phyloP scores from a whole-genome alignment of 305 asterid genomes.

The Fraxinus dipetala region DNA sequence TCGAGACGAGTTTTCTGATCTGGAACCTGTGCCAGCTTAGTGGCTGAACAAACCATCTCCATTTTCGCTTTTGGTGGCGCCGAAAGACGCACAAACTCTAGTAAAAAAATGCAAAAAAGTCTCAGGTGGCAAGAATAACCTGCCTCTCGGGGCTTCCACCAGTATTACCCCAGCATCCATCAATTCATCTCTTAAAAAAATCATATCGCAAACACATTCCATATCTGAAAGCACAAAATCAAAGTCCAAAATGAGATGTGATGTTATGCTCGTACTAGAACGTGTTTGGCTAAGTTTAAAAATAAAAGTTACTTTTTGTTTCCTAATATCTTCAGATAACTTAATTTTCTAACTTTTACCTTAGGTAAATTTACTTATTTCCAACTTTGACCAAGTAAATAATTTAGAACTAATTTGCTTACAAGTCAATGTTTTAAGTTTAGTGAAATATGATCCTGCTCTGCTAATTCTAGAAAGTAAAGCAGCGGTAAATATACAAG shows the following conservation, averaged over 20 bases:
- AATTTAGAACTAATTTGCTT: background rate
- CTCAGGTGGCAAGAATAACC: background rate
- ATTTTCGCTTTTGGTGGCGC: constrained; percentile 24
- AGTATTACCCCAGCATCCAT: background rate
- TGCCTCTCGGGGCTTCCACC: background rate
- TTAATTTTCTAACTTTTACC: background rate
- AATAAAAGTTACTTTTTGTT: background rate
- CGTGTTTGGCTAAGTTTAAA: background rate
- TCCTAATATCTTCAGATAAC: background rate
- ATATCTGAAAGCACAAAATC: background rate
- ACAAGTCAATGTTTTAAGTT: background rate
- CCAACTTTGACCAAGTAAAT: background rate
- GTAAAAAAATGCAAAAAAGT: background rate
- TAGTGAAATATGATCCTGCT: background rate
- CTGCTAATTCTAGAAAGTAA: background rate
- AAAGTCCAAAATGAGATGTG: constrained; percentile 23
- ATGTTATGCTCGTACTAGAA: constrained; percentile 9
- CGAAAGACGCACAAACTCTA: background rate
- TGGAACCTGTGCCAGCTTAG: constrained; percentile 5
- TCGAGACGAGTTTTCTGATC: background rate
- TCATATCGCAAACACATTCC: background rate
- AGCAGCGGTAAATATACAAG: background rate
- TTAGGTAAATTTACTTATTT: background rate
- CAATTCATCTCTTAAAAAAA: background rate
- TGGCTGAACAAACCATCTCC: background rate